Base-by-base conservation (phyloP, 2,329 filamentous ascomycete genomes). In the Microsporum canis region DNA sequence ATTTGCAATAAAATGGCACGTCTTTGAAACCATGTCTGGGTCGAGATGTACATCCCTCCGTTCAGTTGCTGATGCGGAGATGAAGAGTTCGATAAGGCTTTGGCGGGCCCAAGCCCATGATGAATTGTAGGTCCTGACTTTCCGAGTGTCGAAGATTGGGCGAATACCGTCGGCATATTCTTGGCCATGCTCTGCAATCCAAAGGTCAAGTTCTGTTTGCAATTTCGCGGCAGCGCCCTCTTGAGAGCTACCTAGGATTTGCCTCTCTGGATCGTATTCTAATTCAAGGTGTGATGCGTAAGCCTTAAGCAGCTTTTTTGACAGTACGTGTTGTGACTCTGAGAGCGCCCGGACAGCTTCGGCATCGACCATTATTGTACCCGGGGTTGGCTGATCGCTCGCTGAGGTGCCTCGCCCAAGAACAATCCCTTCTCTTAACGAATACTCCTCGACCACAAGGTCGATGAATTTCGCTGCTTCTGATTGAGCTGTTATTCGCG, bases 21-120 rank as follows among this genome's bases (percentile, higher is more conserved):
- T 39, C 10, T 39, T 8, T 14, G 5, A 3, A 39, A 14, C 2
- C 14, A 14, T 3, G 3, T 39, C 38, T 39, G 38, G 38, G 14
- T 14, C 38, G 14, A 39, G 10, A 39, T 3, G 14, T 39, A 39
- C 10, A 39, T 14, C 10, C 1, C 38, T 14, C 10, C 14, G 38
- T 39, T 39, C 14, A 12, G 5, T 5, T 39, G 38, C 10, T 14
- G 10, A 14, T 39, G 6, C 71, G 73, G 57, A 77, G 76, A 1
- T 75, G 76, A 29, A 64, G 64, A 4, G 66, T 65, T 7, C 75
- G 72, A 3, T 12, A 7, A 66, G 36, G 45, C 71, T 71, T 60
- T 73, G 67, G 0, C 66, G 59, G 1, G 61, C 70, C 71, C 71
- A 73, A 58, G 73, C 75, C 73, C 73, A 75, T 60, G 64, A 71